Conservation (phyloP, 306 rosid genomes). For the Lagenaria siceraria region DNA sequence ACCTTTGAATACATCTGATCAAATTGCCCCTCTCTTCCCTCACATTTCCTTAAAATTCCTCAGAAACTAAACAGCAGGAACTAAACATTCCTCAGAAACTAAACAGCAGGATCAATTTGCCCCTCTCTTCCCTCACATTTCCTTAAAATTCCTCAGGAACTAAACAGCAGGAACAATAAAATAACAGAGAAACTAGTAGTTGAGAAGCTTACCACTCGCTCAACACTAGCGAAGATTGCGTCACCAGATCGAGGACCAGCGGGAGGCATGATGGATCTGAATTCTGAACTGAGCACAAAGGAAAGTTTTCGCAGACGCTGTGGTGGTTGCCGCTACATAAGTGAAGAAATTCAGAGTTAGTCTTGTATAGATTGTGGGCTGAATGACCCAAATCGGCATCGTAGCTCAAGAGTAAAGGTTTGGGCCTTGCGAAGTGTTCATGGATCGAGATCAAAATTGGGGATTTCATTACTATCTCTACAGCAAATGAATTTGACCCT, state of each 20-base stretch:
- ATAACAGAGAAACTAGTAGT: not conserved
- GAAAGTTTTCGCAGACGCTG: not conserved
- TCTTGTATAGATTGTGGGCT: not conserved
- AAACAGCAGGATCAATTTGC: not conserved
- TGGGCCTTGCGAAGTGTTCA: not conserved
- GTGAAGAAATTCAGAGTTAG: not conserved
- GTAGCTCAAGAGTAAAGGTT: not conserved
- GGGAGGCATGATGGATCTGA: conserved; percentile 50
- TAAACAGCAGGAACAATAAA: not conserved
- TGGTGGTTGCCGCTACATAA: not conserved
- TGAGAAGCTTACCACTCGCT: conserved; percentile 64
- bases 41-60: not conserved
- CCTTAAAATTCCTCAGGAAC: not conserved
- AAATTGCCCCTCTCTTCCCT: not conserved
- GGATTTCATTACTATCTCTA: not conserved
- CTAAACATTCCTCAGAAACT: too few relatives aligned
- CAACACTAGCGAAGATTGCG: conserved; percentile 80
- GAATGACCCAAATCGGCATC: not conserved
- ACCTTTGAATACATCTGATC: not conserved
- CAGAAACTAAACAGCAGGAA: not conserved
- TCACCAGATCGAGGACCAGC: conserved; percentile 90
- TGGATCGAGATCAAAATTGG: not conserved
- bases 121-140: not conserved
- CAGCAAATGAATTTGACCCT: not conserved
- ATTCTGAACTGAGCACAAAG: conserved; percentile 6